Evolutionary conservation across 2,329 filamentous ascomycete species (phyloP), one percentile per base, ranked within the genome.

Genomic region (Microcyclospora tardicrescens): DNA sequence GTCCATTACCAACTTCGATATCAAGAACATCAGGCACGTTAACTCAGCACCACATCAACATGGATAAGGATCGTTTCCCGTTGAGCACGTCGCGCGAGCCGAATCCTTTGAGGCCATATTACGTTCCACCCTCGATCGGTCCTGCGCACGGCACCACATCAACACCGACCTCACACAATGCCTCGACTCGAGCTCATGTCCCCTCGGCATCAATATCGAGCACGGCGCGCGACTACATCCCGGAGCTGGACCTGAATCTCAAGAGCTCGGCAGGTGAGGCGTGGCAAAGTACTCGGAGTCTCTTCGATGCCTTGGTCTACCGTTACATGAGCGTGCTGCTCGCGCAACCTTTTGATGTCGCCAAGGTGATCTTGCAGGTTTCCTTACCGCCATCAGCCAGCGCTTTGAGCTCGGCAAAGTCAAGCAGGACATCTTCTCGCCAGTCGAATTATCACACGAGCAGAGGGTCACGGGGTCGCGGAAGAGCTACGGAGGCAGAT

Each of bases 341-440:
- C 58, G 82, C 85, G 38, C 91, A 98, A 63, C 91, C 91, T 11
- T 96, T 98, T 60, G 91, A 96, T 67, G 87, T 95, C 41, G 86
- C 89, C 55, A 96, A 95, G 71, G 91, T 81, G 11, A 75, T 96
- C 40, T 65, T 98, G 51, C 91, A 98, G 63, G 77, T 86, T 37
- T 76, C 75, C 46, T 63, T 74, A 37, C 66, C 50, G 12, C 40
- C 47, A 11, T 45, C 43, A 5, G 38, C 56, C 16, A 52, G 59
- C 24, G 57, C 57, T 30, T 52, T 51, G 37, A 51, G 51, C 39
- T 56, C 47, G 38, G 51, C 48, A 13, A 45, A 43, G 34, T 53
- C 60, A 30, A 54, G 55, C 35, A 55, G 51, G 41, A 43, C 35
- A 31, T 41, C 40, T 8, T 34, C 34, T 6, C 33, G 41, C 16